Evolutionary conservation across 1,284 basidiomycete genomes (phyloP), one percentile per base, ranked within the genome.

Genomic region (Schizophyllum commune): DNA sequence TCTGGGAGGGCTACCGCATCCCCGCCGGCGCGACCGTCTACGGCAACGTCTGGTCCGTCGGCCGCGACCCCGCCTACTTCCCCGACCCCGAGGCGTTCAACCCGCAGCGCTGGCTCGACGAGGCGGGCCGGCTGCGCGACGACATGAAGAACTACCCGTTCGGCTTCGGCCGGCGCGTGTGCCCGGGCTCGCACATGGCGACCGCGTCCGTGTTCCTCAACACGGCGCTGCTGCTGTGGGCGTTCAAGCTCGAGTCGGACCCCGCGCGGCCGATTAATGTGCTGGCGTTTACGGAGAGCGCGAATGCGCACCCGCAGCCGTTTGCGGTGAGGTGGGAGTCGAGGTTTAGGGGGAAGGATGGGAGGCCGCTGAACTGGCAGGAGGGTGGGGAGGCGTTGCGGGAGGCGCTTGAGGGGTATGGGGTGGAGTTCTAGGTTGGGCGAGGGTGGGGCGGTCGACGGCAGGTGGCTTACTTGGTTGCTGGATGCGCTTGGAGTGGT

Each of bases 121-220:
- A 72, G 5, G 71, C 80, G 1, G 84, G 83, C 0, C 70, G 71
- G n/a, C 63, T 87, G 13, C 71, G 75, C 27, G 77, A 79, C 0
- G 79, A 85, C 61, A 66, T 85, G 32, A 77, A 73, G 61, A 73
- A 75, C 17, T 86, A 77, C 63, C 72, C 79, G 15, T 88, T 82
- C 63, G 84, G 86, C 0, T 87, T 85, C 65, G 86, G 85, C 4
- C 72, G 85, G 57, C 74, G 80, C 52, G 79, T 85, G 0, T 87
- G 84, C 62, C 83, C 84, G 0, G 85, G 85, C 1, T 78, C 81
- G 62, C 77, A 84, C 68, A 79, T 87, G 21, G 85, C 85, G 2
- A 75, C 74, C 52, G 75, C 78, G 79, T 82, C 61, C 62, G 75
- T 67, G 13, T 84, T 81, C 64, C 73, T 88, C 57, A 85, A 83